phyloP scores from a whole-genome alignment of 2,329 filamentous ascomycete species.

The Alternaria sp. region DNA sequence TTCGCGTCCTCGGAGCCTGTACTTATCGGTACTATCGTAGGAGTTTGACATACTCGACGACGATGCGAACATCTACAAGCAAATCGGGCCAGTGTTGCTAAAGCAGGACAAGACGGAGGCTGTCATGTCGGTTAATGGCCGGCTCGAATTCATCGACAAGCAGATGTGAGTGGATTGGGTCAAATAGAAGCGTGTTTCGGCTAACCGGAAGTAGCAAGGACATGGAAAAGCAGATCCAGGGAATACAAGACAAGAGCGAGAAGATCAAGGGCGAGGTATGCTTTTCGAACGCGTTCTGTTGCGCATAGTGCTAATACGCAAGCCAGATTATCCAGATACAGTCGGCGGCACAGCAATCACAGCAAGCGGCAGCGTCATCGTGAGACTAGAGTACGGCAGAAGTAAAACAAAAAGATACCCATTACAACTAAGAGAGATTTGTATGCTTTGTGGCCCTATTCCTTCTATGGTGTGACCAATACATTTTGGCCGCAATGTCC shows the following conservation, averaged over 20 bases:
- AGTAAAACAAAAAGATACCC: slow-evolving; percentile 14
- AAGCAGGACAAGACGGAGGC: slow-evolving; percentile 96
- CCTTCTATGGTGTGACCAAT: neutral
- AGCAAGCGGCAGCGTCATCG: slow-evolving; percentile 29
- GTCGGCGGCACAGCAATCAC: slow-evolving; percentile 36
- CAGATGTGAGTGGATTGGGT: slow-evolving; percentile 75
- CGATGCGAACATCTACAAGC: slow-evolving; percentile 92
- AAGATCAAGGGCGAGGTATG: slow-evolving; percentile 69
- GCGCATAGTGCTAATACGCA: slow-evolving; percentile 9
- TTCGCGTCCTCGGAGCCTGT: neutral
- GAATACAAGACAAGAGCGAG: slow-evolving; percentile 70
- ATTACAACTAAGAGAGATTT: neutral
- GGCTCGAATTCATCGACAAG: slow-evolving; percentile 89
- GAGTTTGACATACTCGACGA: slow-evolving; percentile 83
- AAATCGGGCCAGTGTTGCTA: slow-evolving; percentile 88
- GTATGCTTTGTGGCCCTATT: neutral
- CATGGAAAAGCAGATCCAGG: slow-evolving; percentile 71
- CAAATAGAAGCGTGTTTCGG: neutral
- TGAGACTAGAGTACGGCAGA: neutral
- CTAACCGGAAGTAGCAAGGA: slow-evolving; percentile 61
- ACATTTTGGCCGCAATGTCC: too few relatives aligned
- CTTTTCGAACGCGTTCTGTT: neutral
- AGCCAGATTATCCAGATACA: slow-evolving; percentile 44
- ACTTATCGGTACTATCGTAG: slow-evolving; percentile 54
- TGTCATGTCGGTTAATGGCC: slow-evolving; percentile 86